Percentiles rank a stretch among this genome's conserved stretches.
Conservation (phyloP, 768 basidiomycete genomes). For the Tremella yokohamensis region DNA sequence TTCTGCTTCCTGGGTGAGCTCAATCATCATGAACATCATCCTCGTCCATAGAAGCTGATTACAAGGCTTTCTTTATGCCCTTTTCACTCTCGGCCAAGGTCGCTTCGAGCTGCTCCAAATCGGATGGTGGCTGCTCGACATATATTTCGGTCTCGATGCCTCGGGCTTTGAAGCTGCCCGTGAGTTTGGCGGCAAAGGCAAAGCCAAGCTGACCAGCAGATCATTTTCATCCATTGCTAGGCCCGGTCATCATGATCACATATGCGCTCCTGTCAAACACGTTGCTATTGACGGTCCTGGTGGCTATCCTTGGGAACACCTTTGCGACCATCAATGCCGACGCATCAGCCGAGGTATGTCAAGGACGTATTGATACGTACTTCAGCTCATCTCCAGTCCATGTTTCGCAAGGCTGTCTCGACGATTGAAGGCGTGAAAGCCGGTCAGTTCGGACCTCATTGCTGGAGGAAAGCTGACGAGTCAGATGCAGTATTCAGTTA, state of each 20-base stretch:
- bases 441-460: constrained; percentile 19
- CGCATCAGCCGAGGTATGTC: constrained; percentile 75
- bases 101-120: constrained; percentile 58
- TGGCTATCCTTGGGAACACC: constrained; percentile 79
- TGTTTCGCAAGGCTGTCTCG: constrained; percentile 89
- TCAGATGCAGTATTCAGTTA: constrained; percentile 84
- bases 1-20: constrained; percentile 61
- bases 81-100: constrained; percentile 74
- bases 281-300: constrained; percentile 66
- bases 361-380: constrained; percentile 4
- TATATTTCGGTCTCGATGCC: constrained; percentile 86
- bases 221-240: constrained; percentile 78
- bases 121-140: constrained; percentile 91
- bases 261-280: constrained; percentile 93
- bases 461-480: not conserved
- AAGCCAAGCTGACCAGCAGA: constrained; percentile 52
- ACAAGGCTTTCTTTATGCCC: constrained; percentile 73
- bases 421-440: constrained; percentile 79
- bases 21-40: not conserved
- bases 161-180: constrained; percentile 78
- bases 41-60: not conserved
- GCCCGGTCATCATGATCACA: constrained; percentile 68
- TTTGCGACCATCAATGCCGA: constrained; percentile 91
- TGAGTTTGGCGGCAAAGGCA: constrained; percentile 52
- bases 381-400: constrained; percentile 59